A percentile compares a stretch with the other conserved stretches of the same genome.
phyloP scores from a whole-genome alignment of 768 basidiomycete species.

The Coprinopsis cinerea region DNA sequence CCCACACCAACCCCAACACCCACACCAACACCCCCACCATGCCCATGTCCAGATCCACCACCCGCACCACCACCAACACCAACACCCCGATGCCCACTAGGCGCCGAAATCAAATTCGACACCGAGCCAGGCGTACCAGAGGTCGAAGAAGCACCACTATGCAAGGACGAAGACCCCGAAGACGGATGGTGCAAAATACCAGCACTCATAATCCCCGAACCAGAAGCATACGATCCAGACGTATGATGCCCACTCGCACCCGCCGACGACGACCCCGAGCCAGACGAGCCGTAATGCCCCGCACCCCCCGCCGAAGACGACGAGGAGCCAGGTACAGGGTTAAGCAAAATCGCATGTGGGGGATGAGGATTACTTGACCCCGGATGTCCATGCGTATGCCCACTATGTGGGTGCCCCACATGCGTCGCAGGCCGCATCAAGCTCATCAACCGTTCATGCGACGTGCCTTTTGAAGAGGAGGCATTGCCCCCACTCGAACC shows the following conservation, averaged over 20 bases:
- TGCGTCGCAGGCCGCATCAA: slow-evolving; percentile 7
- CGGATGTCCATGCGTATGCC: slow-evolving; percentile 11
- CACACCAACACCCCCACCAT: not conserved
- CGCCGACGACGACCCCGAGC: not conserved
- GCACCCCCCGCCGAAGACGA: not conserved
- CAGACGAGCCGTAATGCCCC: not conserved
- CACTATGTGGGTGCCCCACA: slow-evolving; percentile 8
- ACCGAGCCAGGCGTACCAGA: not conserved
- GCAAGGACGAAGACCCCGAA: not conserved
- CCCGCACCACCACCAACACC: not conserved
- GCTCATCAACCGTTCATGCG: slow-evolving; percentile 1
- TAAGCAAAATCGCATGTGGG: slow-evolving; percentile 6
- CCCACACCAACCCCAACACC: not conserved
- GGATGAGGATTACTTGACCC: slow-evolving; percentile 11
- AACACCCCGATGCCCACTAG: not conserved
- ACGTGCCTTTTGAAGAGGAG: not conserved
- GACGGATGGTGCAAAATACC: slow-evolving; percentile 2
- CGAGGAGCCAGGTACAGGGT: not conserved
- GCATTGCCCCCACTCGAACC: not conserved
- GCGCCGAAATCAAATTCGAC: not conserved
- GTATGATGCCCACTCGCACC: not conserved
- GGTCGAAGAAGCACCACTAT: not conserved
- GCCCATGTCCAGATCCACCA: not conserved
- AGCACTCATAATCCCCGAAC: slow-evolving; percentile 2
- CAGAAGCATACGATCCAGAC: too few relatives aligned